Percentiles rank a stretch among this genome's conserved stretches.
Conservation (phyloP, 2,329 filamentous ascomycete species). For the Onygena corvina region DNA sequence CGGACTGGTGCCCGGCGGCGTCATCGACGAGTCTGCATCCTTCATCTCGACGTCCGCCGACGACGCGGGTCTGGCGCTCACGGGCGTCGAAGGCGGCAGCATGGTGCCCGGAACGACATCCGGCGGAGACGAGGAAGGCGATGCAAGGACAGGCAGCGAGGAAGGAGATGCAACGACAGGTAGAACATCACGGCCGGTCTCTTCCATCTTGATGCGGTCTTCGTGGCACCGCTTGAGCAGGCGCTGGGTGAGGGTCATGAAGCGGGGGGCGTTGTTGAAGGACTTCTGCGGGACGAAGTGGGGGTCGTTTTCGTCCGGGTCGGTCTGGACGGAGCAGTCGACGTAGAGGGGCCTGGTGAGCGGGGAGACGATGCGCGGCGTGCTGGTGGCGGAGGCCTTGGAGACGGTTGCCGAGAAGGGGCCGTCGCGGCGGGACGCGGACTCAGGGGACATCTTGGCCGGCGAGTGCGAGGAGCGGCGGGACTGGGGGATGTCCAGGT, state of each 20-base stretch:
- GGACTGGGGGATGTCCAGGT: slow-evolving; percentile 21
- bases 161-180: too few species aligned
- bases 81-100: slow-evolving; percentile 13
- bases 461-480: slow-evolving; percentile 29
- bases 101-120: slow-evolving; percentile 9
- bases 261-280: slow-evolving; percentile 26
- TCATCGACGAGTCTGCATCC: slow-evolving; percentile 26
- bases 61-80: slow-evolving; percentile 11
- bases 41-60: slow-evolving; percentile 23
- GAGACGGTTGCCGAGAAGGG: slow-evolving; percentile 22
- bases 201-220: slow-evolving; percentile 29
- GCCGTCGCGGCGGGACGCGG: slow-evolving; percentile 18
- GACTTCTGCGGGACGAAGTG: slow-evolving; percentile 15
- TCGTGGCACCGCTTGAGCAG: slow-evolving; percentile 33
- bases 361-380: slow-evolving; percentile 20
- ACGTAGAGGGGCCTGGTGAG: slow-evolving; percentile 28
- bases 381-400: slow-evolving; percentile 23
- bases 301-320: slow-evolving; percentile 31
- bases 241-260: slow-evolving; percentile 27
- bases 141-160: too few species aligned
- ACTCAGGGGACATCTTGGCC: slow-evolving; percentile 21
- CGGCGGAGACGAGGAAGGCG: neutral
- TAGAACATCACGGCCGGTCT: slow-evolving; percentile 12
- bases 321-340: slow-evolving; percentile 33
- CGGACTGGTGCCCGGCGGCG: slow-evolving; percentile 11